phyloP scores from a whole-genome alignment of 495 filamentous ascomycete species.

The Tuber microsphaerosporum region DNA sequence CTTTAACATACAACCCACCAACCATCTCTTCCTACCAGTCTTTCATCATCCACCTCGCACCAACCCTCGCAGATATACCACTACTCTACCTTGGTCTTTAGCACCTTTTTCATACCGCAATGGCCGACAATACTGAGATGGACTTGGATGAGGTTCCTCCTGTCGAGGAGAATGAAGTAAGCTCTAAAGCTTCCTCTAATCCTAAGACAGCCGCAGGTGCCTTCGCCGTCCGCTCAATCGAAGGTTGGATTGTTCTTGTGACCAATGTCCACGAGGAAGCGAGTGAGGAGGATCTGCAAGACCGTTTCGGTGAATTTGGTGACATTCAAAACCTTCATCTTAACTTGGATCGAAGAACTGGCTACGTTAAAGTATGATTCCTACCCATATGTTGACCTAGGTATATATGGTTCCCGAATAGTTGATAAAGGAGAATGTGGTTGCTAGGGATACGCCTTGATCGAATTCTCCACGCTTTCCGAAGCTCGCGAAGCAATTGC shows the following conservation, averaged over 20 bases:
- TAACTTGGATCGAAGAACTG: conserved; percentile 88
- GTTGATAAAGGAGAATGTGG: conserved; percentile 1
- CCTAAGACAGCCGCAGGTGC: conserved; percentile 68
- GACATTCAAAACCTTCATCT: conserved; percentile 96
- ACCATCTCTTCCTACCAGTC: not conserved
- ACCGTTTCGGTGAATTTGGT: conserved; percentile 90
- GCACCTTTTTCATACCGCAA: conserved; percentile 35
- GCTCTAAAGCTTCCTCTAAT: conserved; percentile 52
- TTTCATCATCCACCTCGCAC: not conserved
- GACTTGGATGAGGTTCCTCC: conserved; percentile 60
- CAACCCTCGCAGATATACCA: not conserved
- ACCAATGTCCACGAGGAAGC: conserved; percentile 98
- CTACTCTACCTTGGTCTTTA: not conserved
- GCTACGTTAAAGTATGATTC: conserved; percentile 82
- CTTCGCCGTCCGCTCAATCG: conserved; percentile 91
- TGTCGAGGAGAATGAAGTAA: conserved; percentile 41
- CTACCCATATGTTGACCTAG: not conserved
- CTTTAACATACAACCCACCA: not conserved
- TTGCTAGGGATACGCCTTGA: conserved; percentile 32
- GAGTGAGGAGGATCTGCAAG: conserved; percentile 88
- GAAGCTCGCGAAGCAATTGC: conserved; percentile 46
- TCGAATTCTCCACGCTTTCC: conserved; percentile 41
- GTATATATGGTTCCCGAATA: not conserved
- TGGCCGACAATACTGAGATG: conserved; percentile 65
- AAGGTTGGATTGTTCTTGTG: conserved; percentile 96